Conservation (phyloP, 2,329 filamentous ascomycete species). For the Cylindrodendrum hubeiense region DNA sequence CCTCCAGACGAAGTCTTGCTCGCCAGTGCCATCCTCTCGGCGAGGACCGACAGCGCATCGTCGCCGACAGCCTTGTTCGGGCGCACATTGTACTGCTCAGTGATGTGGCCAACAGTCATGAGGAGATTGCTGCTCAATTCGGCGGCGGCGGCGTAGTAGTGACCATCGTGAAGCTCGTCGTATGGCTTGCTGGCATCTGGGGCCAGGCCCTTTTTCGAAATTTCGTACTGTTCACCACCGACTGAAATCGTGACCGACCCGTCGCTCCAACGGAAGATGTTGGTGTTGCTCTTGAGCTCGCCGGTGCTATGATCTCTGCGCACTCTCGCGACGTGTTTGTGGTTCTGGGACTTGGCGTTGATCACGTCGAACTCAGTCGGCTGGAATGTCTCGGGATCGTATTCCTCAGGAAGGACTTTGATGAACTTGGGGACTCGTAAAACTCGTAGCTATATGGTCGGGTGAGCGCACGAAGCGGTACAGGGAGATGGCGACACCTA, state of each 20-base stretch:
- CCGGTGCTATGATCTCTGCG: constrained; percentile 75
- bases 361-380: constrained; percentile 67
- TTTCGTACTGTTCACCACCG: constrained; percentile 81
- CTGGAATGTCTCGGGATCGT: constrained; percentile 74
- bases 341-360: constrained; percentile 65
- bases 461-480: constrained; percentile 7
- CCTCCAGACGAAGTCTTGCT: constrained; percentile 67
- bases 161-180: constrained; percentile 76
- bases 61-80: constrained; percentile 77
- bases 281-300: constrained; percentile 79
- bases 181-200: constrained; percentile 71
- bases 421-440: constrained; percentile 81
- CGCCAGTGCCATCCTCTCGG: constrained; percentile 74
- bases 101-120: constrained; percentile 81
- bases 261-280: constrained; percentile 83
- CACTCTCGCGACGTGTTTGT: constrained; percentile 77
- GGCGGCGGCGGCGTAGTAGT: constrained; percentile 81
- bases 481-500: constrained; percentile 53
- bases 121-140: constrained; percentile 76
- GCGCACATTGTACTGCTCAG: constrained; percentile 77
- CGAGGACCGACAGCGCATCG: constrained; percentile 76
- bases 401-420: constrained; percentile 75
- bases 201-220: constrained; percentile 77
- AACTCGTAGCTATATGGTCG: constrained; percentile 69
- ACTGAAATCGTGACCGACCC: constrained; percentile 82